These are phyloP conservation scores for Metarhizium anisopliae DNA, from an alignment of 2,329 filamentous ascomycete species.

Conservation along the genomic window DNA sequence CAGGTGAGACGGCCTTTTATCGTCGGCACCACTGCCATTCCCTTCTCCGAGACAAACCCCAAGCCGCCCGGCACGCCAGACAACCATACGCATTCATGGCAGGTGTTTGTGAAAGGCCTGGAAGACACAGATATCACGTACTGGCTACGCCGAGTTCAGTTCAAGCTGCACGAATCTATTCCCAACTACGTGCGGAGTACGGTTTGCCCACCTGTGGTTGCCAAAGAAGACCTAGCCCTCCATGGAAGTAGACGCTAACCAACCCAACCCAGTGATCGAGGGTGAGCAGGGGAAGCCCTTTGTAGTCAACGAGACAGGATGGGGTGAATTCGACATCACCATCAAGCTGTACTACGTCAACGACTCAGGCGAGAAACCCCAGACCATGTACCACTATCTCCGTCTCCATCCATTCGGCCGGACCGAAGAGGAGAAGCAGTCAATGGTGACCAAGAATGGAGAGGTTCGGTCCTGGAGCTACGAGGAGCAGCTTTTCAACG, in stretches of 20 bases:
- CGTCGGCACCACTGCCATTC: conserved; percentile 71
- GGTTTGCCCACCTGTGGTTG: conserved; percentile 12
- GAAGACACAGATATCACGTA: conserved; percentile 87
- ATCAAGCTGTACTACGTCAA: conserved; percentile 90
- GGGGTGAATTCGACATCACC: conserved; percentile 96
- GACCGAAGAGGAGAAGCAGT: conserved; percentile 62
- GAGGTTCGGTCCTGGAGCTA: conserved; percentile 73
- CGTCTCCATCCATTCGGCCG: conserved; percentile 86
- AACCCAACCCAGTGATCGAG: conserved; percentile 50
- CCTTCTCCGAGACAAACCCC: conserved; percentile 72
- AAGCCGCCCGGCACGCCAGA: conserved; percentile 68
- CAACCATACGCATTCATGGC: conserved; percentile 95
- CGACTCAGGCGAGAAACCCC: conserved; percentile 83
- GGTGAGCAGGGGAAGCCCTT: conserved; percentile 62
- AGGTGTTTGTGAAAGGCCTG: conserved; percentile 84
- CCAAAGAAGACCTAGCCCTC: not conserved
- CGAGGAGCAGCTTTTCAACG: conserved; percentile 95
- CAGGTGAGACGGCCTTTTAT: conserved; percentile 59
- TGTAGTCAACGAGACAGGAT: conserved; percentile 83
- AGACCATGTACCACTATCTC: conserved; percentile 89
- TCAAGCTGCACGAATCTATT: conserved; percentile 97
- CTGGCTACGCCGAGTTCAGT: conserved; percentile 94
- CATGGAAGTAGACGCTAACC: not conserved
- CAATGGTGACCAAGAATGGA: conserved; percentile 46
- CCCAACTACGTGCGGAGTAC: conserved; percentile 75